Percentiles rank a stretch among this genome's conserved stretches.
phyloP scores from a whole-genome alignment of 1,139 yeast genomes.

The Zygosaccharomyces sapae region DNA sequence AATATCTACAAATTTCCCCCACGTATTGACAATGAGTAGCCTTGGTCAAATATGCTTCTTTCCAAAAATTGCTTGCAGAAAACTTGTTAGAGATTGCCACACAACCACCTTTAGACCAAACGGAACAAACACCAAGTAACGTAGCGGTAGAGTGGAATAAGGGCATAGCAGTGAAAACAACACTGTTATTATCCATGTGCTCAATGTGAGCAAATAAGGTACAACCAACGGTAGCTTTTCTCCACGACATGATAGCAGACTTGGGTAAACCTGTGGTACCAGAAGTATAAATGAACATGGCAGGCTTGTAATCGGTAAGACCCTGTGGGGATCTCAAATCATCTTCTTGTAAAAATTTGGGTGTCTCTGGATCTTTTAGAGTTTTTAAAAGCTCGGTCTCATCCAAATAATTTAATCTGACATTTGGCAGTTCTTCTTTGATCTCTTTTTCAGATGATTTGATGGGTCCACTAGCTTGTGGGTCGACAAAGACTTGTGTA shows the following conservation, averaged over 20 bases:
- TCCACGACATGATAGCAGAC: conserved; percentile 92
- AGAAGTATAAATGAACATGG: conserved; percentile 78
- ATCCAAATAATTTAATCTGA: conserved; percentile 52
- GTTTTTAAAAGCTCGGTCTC: conserved; percentile 46
- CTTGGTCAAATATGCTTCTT: conserved; percentile 65
- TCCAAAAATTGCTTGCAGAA: conserved; percentile 85
- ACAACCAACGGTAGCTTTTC: conserved; percentile 69
- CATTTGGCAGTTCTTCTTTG: conserved; percentile 36
- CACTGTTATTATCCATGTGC: conserved; percentile 51
- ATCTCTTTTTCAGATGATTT: conserved; percentile 51
- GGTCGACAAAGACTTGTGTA: conserved; percentile 67
- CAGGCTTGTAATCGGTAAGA: conserved; percentile 57
- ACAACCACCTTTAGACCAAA: conserved; percentile 66
- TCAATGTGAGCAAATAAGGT: conserved; percentile 66
- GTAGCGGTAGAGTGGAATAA: conserved; percentile 93
- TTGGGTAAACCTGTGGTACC: conserved; percentile 97
- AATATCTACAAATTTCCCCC: conserved; percentile 91
- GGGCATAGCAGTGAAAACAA: conserved; percentile 90
- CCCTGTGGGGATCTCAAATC: conserved; percentile 48
- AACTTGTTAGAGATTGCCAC: conserved; percentile 78
- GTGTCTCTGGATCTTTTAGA: conserved; percentile 46
- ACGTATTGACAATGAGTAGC: conserved; percentile 90
- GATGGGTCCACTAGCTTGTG: conserved; percentile 59
- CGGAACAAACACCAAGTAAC: conserved; percentile 75
- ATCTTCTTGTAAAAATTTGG: conserved; percentile 53